These are phyloP conservation scores for Mariannaea elegans DNA, from an alignment of 2,329 filamentous ascomycete species.

Conservation along the genomic window DNA sequence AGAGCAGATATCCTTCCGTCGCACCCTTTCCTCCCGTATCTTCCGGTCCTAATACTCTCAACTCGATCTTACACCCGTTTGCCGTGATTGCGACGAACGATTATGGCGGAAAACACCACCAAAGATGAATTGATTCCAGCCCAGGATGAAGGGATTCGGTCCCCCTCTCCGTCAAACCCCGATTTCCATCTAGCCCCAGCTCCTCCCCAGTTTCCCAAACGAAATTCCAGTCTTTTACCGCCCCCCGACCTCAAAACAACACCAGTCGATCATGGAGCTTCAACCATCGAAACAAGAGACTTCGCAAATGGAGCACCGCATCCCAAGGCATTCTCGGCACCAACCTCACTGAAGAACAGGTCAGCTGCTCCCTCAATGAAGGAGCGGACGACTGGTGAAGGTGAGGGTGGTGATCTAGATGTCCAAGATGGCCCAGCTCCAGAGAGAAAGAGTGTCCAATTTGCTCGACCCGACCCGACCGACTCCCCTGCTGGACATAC, in stretches of 20 bases:
- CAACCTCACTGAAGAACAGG: slow-evolving; percentile 28
- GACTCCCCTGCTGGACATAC: slow-evolving; percentile 62
- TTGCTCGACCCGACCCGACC: slow-evolving; percentile 65
- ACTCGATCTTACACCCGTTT: neutral
- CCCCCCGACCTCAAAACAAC: slow-evolving; percentile 30
- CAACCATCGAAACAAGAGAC: slow-evolving; percentile 24
- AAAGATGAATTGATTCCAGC: slow-evolving; percentile 34
- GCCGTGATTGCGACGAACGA: slow-evolving; percentile 22
- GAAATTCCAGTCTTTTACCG: slow-evolving; percentile 30
- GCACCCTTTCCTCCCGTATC: slow-evolving; percentile 14
- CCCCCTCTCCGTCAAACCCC: slow-evolving; percentile 33
- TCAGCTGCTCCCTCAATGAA: slow-evolving; percentile 35
- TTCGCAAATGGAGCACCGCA: slow-evolving; percentile 14
- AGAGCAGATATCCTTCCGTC: slow-evolving; percentile 26
- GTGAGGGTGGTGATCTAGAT: slow-evolving; percentile 31
- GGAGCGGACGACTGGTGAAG: slow-evolving; percentile 32
- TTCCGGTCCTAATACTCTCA: slow-evolving; percentile 13
- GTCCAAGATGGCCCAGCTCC: slow-evolving; percentile 28
- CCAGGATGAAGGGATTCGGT: slow-evolving; percentile 30
- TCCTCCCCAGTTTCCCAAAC: slow-evolving; percentile 17
- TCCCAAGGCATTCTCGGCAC: slow-evolving; percentile 17
- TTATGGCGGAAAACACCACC: slow-evolving; percentile 35
- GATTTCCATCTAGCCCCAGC: slow-evolving; percentile 25
- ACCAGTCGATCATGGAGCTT: slow-evolving; percentile 7
- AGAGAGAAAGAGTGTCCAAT: slow-evolving; percentile 74